phyloP scores from a whole-genome alignment of 2,329 filamentous ascomycete species.

The Claviceps pusilla region DNA sequence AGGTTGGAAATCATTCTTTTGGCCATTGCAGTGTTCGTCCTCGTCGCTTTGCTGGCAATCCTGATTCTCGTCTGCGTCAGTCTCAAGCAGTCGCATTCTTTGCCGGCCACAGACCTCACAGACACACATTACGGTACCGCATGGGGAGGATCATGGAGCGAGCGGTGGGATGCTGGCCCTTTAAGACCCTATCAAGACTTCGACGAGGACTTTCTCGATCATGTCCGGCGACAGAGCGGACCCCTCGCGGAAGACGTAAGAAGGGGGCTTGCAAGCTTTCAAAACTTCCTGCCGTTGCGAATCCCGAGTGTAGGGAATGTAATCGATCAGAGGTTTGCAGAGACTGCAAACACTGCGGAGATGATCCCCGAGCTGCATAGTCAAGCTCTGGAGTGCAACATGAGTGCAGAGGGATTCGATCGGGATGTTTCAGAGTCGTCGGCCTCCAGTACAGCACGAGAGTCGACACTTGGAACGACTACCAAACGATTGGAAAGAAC shows the following conservation, averaged over 20 bases:
- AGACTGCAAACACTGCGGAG: neutral
- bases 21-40: conserved; percentile 17
- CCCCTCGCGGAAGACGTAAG: conserved; percentile 13
- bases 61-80: conserved; percentile 17
- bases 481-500: conserved; percentile 7
- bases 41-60: conserved; percentile 19
- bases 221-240: conserved; percentile 14
- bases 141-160: conserved; percentile 9
- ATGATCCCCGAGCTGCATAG: neutral
- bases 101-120: neutral
- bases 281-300: conserved; percentile 1
- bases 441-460: conserved; percentile 10
- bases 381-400: neutral
- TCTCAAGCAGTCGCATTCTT: conserved; percentile 7
- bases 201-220: conserved; percentile 11
- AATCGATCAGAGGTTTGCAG: neutral
- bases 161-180: conserved; percentile 5
- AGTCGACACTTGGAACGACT: conserved; percentile 7
- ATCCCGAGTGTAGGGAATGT: neutral
- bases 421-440: conserved; percentile 9
- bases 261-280: conserved; percentile 11
- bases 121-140: conserved; percentile 1
- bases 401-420: neutral
- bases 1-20: conserved; percentile 21
- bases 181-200: conserved; percentile 7